Base-by-base conservation (phyloP, 2,329 filamentous ascomycete species). In the Juglanconis sp. region DNA sequence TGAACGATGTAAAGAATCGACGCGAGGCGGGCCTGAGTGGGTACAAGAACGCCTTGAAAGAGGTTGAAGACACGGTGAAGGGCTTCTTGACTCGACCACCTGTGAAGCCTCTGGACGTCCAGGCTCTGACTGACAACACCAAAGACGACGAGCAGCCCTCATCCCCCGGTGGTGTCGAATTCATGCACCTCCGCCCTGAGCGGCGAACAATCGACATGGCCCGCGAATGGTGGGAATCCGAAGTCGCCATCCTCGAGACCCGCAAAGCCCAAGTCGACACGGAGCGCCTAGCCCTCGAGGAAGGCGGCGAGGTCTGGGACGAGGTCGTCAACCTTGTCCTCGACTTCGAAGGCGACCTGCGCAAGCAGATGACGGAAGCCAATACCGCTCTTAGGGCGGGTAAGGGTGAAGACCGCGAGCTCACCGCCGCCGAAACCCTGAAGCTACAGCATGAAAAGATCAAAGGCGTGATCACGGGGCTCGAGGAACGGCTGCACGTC, bases 21-120 rank as follows among this genome's bases (percentile, higher is more conserved):
- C 78, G 87, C 42, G 89, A 92, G 69, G 87, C 89, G 2, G 86
- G 85, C n/a, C 71, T 92, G 13, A 90, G 87, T 58, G 87, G 88
- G 0, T 92, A 91, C 70, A 84, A 81, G 24, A 83, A 87, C 1
- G 87, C 88, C 4, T 73, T 91, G 40, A 82, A 78, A 58, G 83
- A 90, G 57, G 80, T 90, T 5, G 87, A 92, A 62, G 77, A 76
- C 13, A 83, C 89, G 57, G 79, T 91, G 5, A 74, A 76, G 5
- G 76, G 75, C 4, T 82, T 92, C 61, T 75, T 92, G 65, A 77
- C 74, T 9, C 78, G 80, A 13, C 86, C 87, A 1, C 82, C 84
- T 0, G 73, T 86, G 5, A 76, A 76, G 46, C 82, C 83, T 0
- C 68, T 87, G 7, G 82, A 85, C 58, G 65, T 76, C 0, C 79